Evolutionary conservation across 495 filamentous ascomycete species (phyloP), one percentile per base, ranked within the genome.

Genomic region (Geopyxis carbonaria): DNA sequence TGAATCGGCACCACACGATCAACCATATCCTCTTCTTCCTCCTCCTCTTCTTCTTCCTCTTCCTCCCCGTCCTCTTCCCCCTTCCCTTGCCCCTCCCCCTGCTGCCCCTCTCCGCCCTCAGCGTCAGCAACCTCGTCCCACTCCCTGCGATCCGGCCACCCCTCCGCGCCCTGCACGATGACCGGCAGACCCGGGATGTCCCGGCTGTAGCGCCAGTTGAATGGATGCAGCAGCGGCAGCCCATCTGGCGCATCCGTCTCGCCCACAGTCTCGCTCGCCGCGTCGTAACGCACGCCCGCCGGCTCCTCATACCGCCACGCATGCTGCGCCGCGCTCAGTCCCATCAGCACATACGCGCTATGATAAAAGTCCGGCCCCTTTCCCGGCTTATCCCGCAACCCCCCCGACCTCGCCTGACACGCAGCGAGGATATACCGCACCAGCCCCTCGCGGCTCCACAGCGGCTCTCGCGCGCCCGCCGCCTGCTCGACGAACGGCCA

Each of bases 401-500:
- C 89, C 27, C 87, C 89, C 30, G 67, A 62, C 45, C 70, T 63
- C 18, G 71, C 68, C 59, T 97, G 89, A 51, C 82, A 86, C 54
- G 86, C 93, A 31, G 67, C 70, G 14, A 97, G 65, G 38, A 97
- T 85, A 55, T 94, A 97, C 40, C 87, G 66, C 22, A 73, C 72
- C 40, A 97, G 59, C 11, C 82, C 89, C 51, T 89, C 81, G 23
- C 80, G 71, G 54, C 73, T 85, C 67, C 82, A 94, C 18, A 37
- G 28, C 18, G 24, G 62, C 28, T 70, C 73, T 40, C 67, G 60
- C 21, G 15, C 21, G 9, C 23, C 24, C 25, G 86, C 59, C 33
- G 74, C 76, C n/a, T 81, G 85, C 56, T 93, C 78, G 41, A 95
- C 59, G 43, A 97, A 58, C 25, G 87, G 75, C 76, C 85, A 97